Base-by-base conservation (phyloP, 257 asterid species). In the Voacanga thouarsii region DNA sequence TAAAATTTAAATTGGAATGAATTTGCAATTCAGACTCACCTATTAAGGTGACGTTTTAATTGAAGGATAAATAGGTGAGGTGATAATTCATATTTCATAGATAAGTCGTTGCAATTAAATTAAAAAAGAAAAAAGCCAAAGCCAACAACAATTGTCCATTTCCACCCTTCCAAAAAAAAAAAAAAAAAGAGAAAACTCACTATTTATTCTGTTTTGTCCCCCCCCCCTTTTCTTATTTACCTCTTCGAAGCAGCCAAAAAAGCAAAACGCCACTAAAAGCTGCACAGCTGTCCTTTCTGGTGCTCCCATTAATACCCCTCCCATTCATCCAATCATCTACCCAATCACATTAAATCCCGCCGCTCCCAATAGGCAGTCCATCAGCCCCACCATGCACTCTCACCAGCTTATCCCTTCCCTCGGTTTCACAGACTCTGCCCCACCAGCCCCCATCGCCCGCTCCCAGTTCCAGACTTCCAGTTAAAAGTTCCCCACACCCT, bases 221-320 rank as follows among this genome's bases (percentile, higher is more conserved):
- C 49, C 41, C 41, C 68, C 26, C 14, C 16, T 24, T 44, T 50
- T 2, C 37, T 33, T 1, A 1, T 1, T 33, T 33, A 33, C 37
- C 59, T 47, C 30, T 57, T 24, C 80, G 60, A 26, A 41, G 45
- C 67, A 4, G 75, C 76, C 71, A 77, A 69, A 69, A 33, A 69
- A 6, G 45, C 23, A 28, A 66, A 37, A 33, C 44, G 43, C 30
- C 39, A 60, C 55, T 4, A 4, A 0, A 50, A 59, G 12, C 56
- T 59, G 53, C 23, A 21, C 18, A 60, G 78, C 78, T 75, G 78
- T 60, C 71, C 14, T 26, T 12, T 8, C 7, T 1, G 64, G 51
- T 55, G 49, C 39, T 4, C 71, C 71, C 50, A 14, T 1, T 21
- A 33, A 33, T 33, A 33, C 37, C 37, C 37, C 37, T 33, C 37